phyloP scores from a whole-genome alignment of 352 stramenopile species.

The Phytophthora pinifolia region DNA sequence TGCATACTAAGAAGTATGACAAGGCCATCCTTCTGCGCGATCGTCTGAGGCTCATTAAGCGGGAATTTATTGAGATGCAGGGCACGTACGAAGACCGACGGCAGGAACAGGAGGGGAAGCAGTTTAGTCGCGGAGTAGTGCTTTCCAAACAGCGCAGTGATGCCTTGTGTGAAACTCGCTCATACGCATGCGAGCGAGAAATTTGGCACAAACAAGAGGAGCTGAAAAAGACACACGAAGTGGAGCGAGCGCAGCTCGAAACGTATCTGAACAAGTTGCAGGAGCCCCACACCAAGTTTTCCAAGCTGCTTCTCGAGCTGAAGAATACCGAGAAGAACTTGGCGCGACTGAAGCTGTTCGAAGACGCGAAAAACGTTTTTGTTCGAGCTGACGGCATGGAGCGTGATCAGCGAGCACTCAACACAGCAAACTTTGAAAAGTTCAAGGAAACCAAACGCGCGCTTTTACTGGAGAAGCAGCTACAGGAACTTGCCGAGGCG shows the following conservation, averaged over 20 bases:
- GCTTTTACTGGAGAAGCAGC: constrained; percentile 54
- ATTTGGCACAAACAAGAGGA: constrained; percentile 52
- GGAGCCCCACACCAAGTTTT: constrained; percentile 69
- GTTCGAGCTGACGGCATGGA: constrained; percentile 59
- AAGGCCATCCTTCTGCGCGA: constrained; percentile 69
- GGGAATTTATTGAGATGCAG: constrained; percentile 71
- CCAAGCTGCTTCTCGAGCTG: constrained; percentile 65
- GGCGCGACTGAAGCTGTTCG: constrained; percentile 58
- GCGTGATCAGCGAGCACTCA: constrained; percentile 47
- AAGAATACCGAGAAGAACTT: constrained; percentile 76
- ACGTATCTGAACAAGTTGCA: constrained; percentile 55
- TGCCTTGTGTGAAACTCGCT: constrained; percentile 30
- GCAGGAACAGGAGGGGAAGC: constrained; percentile 47
- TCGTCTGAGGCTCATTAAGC: constrained; percentile 58
- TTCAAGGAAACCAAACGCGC: constrained; percentile 61
- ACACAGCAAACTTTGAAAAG: constrained; percentile 49
- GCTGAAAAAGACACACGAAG: constrained; percentile 56
- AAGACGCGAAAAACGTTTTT: constrained; percentile 78
- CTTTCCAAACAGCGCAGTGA: constrained; percentile 46
- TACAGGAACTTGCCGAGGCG: constrained; percentile 53
- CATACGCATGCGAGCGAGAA: constrained; percentile 35
- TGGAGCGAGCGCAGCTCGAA: constrained; percentile 65
- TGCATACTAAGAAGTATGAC: constrained; percentile 70
- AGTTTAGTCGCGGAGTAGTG: constrained; percentile 47
- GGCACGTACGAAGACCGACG: constrained; percentile 52